Base-by-base conservation (phyloP, 306 rosid genomes). In the Oemleria cerasiformis region DNA sequence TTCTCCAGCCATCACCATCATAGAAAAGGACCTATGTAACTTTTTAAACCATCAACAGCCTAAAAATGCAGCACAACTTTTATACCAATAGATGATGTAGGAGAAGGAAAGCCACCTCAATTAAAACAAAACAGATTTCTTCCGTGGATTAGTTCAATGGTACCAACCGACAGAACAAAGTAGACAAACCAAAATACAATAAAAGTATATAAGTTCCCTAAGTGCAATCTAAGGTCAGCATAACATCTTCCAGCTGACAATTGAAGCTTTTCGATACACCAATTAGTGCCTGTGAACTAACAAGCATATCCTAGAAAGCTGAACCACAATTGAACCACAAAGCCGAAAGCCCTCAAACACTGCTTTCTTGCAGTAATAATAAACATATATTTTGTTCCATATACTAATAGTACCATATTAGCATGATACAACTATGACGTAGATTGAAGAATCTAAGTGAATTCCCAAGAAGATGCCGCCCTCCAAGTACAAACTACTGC, bases 81-180 rank as follows among this genome's bases (percentile, higher is more conserved):
- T 50, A 10, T 38, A 19, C 49, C 48, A 13, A 11, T 38, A 9
- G 39, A 39, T 51, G 49, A 53, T 41, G 64, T 51, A 20, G 36
- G 51, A 13, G 53, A 44, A 55, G 41, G 53, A 70, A 69, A 55
- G 23, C 53, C 40, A 14, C 63, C 41, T 69, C 7, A 20, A 61
- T 4, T 8, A 38, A 13, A 41, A 70, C 56, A 42, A 42, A 17
- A 13, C 65, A 9, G 34, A 34, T 19, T 9, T 3, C 23, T 57
- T 55, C 73, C 0, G 0, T 56, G 50, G 21, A 23, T 11, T 40
- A 53, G 5, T 4, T 13, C 23, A 2, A 5, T 4, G 15, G 5
- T 9, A 21, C 12, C 40, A 57, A 42, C 8, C 8, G 23, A 42
- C 43, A 6, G 19, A 30, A 30, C 14, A 71, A 71, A 43, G 14